A percentile compares a stretch with the other conserved stretches of the same genome.
These are phyloP conservation scores for Naegleria gruberi DNA, from an alignment of 208 protist species.

Conservation along the genomic window DNA sequence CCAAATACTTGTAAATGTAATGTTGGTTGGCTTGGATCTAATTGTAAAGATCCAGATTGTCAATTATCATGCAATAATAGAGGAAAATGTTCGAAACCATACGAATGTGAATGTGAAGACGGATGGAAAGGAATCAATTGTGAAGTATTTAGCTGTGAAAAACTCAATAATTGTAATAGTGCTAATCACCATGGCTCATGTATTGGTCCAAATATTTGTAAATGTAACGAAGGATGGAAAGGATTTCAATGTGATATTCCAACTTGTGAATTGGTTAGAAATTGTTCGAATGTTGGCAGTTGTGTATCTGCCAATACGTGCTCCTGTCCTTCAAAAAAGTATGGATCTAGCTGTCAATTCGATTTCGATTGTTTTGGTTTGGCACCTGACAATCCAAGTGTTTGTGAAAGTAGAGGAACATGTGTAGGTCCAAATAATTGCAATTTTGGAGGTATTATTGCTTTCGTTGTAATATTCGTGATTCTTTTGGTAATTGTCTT, in stretches of 20 bases:
- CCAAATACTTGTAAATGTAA: background rate
- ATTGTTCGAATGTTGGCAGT: background rate
- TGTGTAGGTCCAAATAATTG: background rate
- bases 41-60: background rate
- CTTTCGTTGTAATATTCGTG: too few species aligned
- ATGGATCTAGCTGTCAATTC: background rate
- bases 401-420: background rate
- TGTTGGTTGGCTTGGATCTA: background rate
- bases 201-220: background rate
- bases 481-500: too few species aligned
- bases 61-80: background rate
- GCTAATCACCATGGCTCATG: background rate
- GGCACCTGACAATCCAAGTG: background rate
- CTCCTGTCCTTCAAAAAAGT: background rate
- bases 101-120: background rate
- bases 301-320: background rate
- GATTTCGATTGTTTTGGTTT: background rate
- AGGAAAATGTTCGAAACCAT: background rate
- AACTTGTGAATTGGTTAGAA: background rate
- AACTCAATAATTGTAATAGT: background rate
- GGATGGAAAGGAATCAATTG: background rate
- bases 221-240: background rate
- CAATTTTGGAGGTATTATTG: too few species aligned
- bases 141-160: background rate
- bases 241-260: background rate